A percentile compares a stretch with the other conserved stretches of the same genome.
Conservation (phyloP, 139 green algal genomes). For the Ettlia oleoabundans region DNA sequence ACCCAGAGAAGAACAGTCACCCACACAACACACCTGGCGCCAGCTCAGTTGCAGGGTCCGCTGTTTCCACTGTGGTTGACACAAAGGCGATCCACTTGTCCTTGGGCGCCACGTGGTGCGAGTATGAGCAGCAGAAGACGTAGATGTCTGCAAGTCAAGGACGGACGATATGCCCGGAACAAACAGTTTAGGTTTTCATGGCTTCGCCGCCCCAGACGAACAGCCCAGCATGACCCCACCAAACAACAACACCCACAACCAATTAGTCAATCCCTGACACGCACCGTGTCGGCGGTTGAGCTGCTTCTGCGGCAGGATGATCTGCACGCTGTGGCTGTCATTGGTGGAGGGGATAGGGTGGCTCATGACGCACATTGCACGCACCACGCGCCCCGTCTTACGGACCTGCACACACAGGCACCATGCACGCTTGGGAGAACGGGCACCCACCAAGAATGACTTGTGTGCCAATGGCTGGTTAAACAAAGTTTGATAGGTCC, state of each 20-base stretch:
- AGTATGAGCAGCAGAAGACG: slow-evolving; percentile 96
- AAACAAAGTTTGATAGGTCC: no score
- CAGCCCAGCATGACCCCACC: no score
- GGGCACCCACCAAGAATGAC: no score
- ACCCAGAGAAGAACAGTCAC: no score
- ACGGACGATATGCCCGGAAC: neutral
- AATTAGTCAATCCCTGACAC: neutral
- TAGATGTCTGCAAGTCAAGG: slow-evolving; percentile 87
- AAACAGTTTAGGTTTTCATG: neutral
- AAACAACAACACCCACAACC: no score
- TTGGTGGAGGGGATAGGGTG: slow-evolving; percentile 97
- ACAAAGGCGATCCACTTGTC: slow-evolving; percentile 99
- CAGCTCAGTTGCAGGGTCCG: slow-evolving; percentile 70
- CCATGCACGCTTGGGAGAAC: no score
- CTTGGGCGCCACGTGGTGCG: slow-evolving; percentile 90
- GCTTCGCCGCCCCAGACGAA: no score
- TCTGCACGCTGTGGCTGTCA: slow-evolving; percentile 86
- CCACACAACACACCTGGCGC: slow-evolving; percentile 26
- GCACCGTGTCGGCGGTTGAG: slow-evolving; percentile 30
- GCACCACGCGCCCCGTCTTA: slow-evolving; percentile 82
- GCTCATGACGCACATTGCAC: slow-evolving; percentile 90
- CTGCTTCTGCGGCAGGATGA: slow-evolving; percentile 99
- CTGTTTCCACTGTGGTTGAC: slow-evolving; percentile 92
- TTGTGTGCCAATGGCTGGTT: no score
- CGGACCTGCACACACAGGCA: slow-evolving; percentile 43